Base-by-base conservation (phyloP, 2,329 filamentous ascomycete genomes). In the Fusarium bulbicola region DNA sequence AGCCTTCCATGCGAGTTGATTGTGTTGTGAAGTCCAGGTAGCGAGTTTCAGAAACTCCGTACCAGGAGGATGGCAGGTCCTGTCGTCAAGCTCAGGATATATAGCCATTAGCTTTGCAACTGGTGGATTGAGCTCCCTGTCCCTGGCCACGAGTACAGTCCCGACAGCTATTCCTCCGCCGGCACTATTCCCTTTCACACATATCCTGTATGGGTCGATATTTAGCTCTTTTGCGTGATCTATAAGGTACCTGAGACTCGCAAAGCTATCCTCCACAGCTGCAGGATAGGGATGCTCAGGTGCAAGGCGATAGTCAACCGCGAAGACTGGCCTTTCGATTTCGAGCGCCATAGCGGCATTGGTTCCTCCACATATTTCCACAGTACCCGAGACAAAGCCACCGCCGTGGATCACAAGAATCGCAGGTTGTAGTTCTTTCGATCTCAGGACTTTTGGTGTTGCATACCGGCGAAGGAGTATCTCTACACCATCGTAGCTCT, bases 71-170 rank as follows among this genome's bases (percentile, higher is more conserved):
- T 59, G 49, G 1, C n/a, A 32, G 12, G 63, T 73, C 26, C 66
- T 50, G 24, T 77, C 74, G 21, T 77, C 74, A 3, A 77, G 50
- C 47, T 75, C 66, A 10, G 75, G 72, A 40, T 70, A 76, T 7
- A 72, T n/a, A 7, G 69, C 57, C 7, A 77, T 45, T 15, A 76
- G 58, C 45, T 70, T 75, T 18, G 70, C 72, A 3, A 68, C 46
- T 8, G 64, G 56, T 8, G 75, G 75, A 7, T 37, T 37, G 7
- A 77, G 37, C 16, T 66, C n/a, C 28, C 63, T 63, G 13, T 77
- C 74, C 32, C 75, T 60, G 0, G 66, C 74, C 56, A 75, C 30
- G 24, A 77, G 72, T 2, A 63, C 65, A 14, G 53, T 37, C 1
- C 62, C 73, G 4, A 58, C 54, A 5, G 70, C 74, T 47, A 77